Base-by-base conservation (phyloP, 169 alveolate species). In the Plasmodium inui region DNA sequence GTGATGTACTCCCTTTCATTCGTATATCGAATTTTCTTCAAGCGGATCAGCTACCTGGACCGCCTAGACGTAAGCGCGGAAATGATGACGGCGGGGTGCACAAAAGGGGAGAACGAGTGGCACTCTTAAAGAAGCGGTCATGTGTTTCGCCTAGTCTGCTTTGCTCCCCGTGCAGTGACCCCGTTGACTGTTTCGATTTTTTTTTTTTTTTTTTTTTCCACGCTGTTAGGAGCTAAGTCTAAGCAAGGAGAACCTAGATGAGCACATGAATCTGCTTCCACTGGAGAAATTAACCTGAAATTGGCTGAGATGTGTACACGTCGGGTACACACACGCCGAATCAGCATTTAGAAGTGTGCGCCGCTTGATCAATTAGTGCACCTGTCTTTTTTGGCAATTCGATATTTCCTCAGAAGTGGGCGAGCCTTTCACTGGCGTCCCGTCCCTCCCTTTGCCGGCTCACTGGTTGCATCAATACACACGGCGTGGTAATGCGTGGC, bases 1-100 rank as follows among this genome's bases (percentile, higher is more conserved):
- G 93, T 85, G 14, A 85, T 85, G 93, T 85, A 73, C 53, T 73
- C 93, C 12, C 37, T 85, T 74, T 72, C 93, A 37, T 61, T 85
- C 37, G 28, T 85, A n/a, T 73, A 85, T 19, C 84, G 79, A 10
- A 37, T 85, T 72, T 85, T 30, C 80, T 85, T 85, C 67, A 85
- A 85, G 53, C 55, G 80, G 84, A 30, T 44, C n/a, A 85, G 93
- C 41, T 73, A 85, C 80, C 34, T 85, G 39, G 93, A 85, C 78
- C 46, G 55, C 53, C 37, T 85, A 37, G 84, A 85, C 37, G 93
- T 85, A 73, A 3, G 37, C 76, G 37, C 14, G 76, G n/a, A 67
- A 22, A 67, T 22, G n/a, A 67, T 28, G n/a, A 6, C 37, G 5
- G 37, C 34, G 39, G 37, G 37, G 37, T 22, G 76, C 19, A 19